phyloP scores from a whole-genome alignment of 2,329 filamentous ascomycete genomes.

The Trichoderma gracile region DNA sequence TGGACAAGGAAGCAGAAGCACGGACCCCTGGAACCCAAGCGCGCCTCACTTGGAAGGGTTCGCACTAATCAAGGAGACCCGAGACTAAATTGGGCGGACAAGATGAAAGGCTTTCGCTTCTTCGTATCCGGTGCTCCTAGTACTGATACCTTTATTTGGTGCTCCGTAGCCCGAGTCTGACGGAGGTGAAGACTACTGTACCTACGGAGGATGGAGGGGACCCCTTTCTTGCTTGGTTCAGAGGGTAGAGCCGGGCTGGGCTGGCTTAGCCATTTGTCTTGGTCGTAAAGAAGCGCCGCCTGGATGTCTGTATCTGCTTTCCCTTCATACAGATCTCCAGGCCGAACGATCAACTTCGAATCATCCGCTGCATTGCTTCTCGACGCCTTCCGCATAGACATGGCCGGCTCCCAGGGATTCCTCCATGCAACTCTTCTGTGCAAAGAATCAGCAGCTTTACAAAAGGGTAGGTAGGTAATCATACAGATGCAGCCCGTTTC shows the following conservation, averaged over 20 bases:
- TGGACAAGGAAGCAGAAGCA: conserved; percentile 20
- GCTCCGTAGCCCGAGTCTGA: neutral
- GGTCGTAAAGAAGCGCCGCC: too few relatives aligned
- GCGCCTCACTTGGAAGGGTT: conserved; percentile 1
- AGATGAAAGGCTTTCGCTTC: neutral
- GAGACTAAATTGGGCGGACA: conserved; percentile 1
- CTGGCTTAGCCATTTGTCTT: too few relatives aligned
- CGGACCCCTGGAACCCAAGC: conserved; percentile 8
- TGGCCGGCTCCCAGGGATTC: too few relatives aligned
- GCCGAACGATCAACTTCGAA: too few relatives aligned
- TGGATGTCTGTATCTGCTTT: too few relatives aligned
- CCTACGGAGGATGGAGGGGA: neutral
- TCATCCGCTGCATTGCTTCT: too few relatives aligned
- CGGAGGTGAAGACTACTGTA: neutral
- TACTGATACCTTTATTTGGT: neutral
- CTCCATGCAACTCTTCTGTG: too few relatives aligned
- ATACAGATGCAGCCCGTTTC: conserved; percentile 23
- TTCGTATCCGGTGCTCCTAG: conserved; percentile 7
- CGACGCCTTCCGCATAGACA: too few relatives aligned
- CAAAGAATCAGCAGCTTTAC: too few relatives aligned
- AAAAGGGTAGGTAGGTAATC: neutral
- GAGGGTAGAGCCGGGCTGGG: too few relatives aligned
- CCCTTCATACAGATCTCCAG: too few relatives aligned
- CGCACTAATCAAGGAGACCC: conserved; percentile 1
- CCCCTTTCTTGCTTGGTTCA: neutral